Evolutionary conservation across 345 rosid genomes (phyloP).

Genomic region (Conringia planisiliqua): DNA sequence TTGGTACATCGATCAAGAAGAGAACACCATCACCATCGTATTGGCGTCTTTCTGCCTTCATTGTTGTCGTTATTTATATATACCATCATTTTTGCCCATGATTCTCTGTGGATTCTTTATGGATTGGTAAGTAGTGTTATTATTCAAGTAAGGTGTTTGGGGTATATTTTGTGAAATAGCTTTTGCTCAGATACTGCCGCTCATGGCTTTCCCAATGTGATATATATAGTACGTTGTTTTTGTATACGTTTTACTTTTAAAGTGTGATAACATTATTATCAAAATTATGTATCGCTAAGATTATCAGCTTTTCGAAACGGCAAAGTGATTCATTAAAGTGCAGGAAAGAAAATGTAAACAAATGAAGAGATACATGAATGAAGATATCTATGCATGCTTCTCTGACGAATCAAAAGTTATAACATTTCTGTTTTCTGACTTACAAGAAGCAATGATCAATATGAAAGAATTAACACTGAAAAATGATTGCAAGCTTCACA

Average conservation of each 20-base stretch:
- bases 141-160: conserved; percentile 3
- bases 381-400: background rate
- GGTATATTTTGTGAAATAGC: conserved; percentile 17
- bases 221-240: background rate
- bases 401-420: background rate
- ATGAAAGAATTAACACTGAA: background rate
- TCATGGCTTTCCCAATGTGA: conserved; percentile 10
- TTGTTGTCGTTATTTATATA: conserved; percentile 23
- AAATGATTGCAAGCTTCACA: background rate
- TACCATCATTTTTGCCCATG: conserved; percentile 11
- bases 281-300: background rate
- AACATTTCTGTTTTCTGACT: background rate
- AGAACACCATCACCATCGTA: background rate
- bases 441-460: background rate
- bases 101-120: conserved; percentile 8
- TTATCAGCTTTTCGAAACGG: background rate
- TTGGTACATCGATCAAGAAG: conserved; percentile 15
- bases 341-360: background rate
- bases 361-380: background rate
- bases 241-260: background rate
- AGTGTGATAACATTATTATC: background rate
- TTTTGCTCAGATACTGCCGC: background rate
- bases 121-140: background rate
- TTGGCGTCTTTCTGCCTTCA: background rate
- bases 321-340: background rate